Base-by-base conservation (phyloP, 108 stramenopile species). In the Stephanodiscus triporus region DNA sequence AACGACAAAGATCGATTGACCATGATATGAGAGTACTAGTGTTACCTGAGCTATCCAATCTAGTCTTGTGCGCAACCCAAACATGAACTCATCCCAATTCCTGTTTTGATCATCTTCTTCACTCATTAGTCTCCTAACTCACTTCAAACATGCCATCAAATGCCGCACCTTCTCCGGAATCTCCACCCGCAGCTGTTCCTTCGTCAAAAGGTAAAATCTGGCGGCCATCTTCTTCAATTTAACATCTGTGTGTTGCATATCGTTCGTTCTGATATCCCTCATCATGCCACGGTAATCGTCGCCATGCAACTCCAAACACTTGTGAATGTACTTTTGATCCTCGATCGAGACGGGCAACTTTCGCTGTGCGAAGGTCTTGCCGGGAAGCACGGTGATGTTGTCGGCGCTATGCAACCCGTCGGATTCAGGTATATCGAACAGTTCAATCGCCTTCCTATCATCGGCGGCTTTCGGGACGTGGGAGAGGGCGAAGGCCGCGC, bases 361-460 rank as follows among this genome's bases (percentile, higher is more conserved):
- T 22, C 69, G 47, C 45, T 84, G 80, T 63, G 75, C 66, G 40
- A 59, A 74, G n/a, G 79, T 80, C 37, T 80, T 80, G 36, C 79
- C 79, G 11, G 68, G 67, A 5, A 82, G 64, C 36, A 65, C 63
- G 59, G 77, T 78, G 29, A 83, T 70, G 48, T 14, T 34, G 43
- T 63, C 70, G 40, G 84, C 47, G 38, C 64, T 40, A 48, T 57
- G 68, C 55, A 85, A 60, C 10, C 66, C 70, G 68, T 91, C 88
- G 20, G 91, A 91, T 66, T 90, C 82, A 17, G 93, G 91, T 74
- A 94, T 81, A 64, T 94, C 93, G 80, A 89, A 94, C 29, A 94
- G 53, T 68, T 91, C 89, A 55, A 92, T 81, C 9, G 85, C 84
- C 47, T 75, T 86, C 8, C 60, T 73, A 63, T 34, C 60, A 6